These are phyloP conservation scores for Arthrinium phaeospermum DNA, from an alignment of 2,329 filamentous ascomycete genomes.

Conservation along the genomic window DNA sequence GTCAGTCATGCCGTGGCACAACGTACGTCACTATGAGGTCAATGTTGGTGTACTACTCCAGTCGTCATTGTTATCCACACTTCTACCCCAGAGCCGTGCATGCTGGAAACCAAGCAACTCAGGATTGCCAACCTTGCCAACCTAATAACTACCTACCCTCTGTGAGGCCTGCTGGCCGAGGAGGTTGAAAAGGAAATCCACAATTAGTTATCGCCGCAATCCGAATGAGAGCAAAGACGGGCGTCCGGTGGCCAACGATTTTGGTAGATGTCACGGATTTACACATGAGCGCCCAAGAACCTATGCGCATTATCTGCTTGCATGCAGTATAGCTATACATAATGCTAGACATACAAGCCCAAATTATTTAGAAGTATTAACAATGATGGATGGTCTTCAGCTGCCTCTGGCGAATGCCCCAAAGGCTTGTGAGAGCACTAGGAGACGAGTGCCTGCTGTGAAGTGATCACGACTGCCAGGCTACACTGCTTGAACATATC, in stretches of 20 bases:
- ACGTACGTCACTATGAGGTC: slow-evolving; percentile 16
- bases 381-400: not conserved
- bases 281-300: not conserved
- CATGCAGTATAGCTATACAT: too few species aligned
- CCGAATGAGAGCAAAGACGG: not conserved
- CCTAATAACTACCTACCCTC: too few species aligned
- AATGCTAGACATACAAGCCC: too few species aligned
- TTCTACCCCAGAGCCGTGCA: not conserved
- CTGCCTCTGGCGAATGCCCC: not conserved
- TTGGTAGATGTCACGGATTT: not conserved
- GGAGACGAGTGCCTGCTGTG: not conserved
- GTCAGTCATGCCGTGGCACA: not conserved
- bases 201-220: not conserved
- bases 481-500: not conserved
- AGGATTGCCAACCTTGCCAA: not conserved
- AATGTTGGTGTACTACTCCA: not conserved
- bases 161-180: not conserved
- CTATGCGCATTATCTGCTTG: not conserved
- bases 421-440: not conserved
- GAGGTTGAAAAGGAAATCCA: not conserved
- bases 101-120: not conserved
- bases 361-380: too few species aligned
- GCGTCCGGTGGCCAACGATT: not conserved
- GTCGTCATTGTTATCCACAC: slow-evolving; percentile 5
- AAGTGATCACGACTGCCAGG: not conserved